Evolutionary conservation across 2,329 filamentous ascomycete species (phyloP), one percentile per base, ranked within the genome.

Genomic region (Fusarium penzigii): DNA sequence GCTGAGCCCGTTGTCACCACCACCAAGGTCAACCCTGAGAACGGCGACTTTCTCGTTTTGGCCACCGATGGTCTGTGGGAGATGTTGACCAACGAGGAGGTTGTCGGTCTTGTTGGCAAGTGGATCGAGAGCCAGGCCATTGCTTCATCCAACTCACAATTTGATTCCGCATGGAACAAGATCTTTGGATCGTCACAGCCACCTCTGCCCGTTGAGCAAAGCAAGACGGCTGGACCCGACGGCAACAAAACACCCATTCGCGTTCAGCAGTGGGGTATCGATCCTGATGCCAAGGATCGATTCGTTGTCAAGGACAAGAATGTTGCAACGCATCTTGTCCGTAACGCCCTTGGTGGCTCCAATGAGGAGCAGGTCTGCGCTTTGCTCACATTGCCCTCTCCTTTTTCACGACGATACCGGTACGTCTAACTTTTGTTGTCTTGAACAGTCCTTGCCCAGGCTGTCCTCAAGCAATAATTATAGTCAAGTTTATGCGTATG

Each of bases 71-170:
- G 94, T 5, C 80, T 99, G 1, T 99, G 94, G 94, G 94, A 99
- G 74, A 97, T 97, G 94, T 80, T 99, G 56, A 97, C 91, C 44
- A 99, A 97, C 65, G 94, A 99, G 69, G 94, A 99, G 76, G 94
- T 97, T 1, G 89, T 99, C 46, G 94, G 94, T 1, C 83, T 99
- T 3, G 94, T 99, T 5, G 95, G 93, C 14, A 91, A 96, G 71
- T 99, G 94, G 94, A 85, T 99, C 44, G 94, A 99, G 70, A 85
- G 84, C 17, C 89, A 97, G 69, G 75, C 77, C 36, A 70, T 67
- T 51, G 73, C 69, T 45, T 69, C 72, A 4, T 74, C 77, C 42
- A 77, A 72, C 52, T 86, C 87, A 2, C 91, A 90, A 79, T 77
- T 94, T 49, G 82, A 87, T 64, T 74, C 75, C 73, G 81, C 75